These are phyloP conservation scores for Podospora comata DNA, from an alignment of 495 filamentous ascomycete genomes.

Conservation along the genomic window DNA sequence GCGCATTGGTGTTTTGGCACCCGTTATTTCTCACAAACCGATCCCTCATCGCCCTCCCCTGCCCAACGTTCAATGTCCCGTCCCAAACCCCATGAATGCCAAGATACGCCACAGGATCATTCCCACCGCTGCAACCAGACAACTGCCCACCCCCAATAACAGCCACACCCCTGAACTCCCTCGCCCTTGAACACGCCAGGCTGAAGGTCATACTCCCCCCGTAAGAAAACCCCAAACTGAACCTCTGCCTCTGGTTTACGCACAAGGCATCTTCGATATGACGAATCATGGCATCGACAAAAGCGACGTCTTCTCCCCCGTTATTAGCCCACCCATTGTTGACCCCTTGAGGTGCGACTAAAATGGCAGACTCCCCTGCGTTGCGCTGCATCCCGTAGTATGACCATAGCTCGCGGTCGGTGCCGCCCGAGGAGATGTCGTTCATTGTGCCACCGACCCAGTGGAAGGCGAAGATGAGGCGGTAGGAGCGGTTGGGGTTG, in stretches of 20 bases:
- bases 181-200: constrained; percentile 40
- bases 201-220: constrained; percentile 44
- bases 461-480: constrained; percentile 43
- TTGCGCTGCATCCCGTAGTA: constrained; percentile 42
- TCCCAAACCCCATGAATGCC: constrained; percentile 42
- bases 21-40: constrained; percentile 40
- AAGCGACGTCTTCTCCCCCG: constrained; percentile 40
- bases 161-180: constrained; percentile 40
- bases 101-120: constrained; percentile 42
- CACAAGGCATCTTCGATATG: constrained; percentile 39
- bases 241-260: constrained; percentile 39
- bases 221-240: constrained; percentile 45
- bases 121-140: constrained; percentile 40
- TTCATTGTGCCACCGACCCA: constrained; percentile 37
- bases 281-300: constrained; percentile 37
- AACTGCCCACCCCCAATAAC: constrained; percentile 37
- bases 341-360: constrained; percentile 44
- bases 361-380: constrained; percentile 40
- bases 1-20: constrained; percentile 28
- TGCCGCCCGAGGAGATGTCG: constrained; percentile 30
- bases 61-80: constrained; percentile 32
- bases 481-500: constrained; percentile 40
- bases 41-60: constrained; percentile 35
- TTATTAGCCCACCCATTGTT: constrained; percentile 45
- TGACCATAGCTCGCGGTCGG: constrained; percentile 28